Evolutionary conservation across 1,139 yeast species (phyloP).

Genomic region (Citeromyces hawaiiensis): DNA sequence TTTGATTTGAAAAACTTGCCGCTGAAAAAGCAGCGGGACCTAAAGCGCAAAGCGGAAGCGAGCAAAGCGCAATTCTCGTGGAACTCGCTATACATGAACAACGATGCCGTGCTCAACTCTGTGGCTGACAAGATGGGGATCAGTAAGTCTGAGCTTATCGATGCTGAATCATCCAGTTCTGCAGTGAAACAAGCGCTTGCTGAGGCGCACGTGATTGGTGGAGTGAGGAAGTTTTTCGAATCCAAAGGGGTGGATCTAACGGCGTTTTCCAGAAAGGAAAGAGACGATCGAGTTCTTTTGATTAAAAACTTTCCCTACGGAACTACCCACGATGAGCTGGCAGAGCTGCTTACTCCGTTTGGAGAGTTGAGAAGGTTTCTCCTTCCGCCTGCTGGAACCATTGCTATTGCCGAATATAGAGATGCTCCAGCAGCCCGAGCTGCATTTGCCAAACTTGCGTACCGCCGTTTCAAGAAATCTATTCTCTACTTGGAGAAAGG

Average conservation of each 20-base stretch:
- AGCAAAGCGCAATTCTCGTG: constrained; percentile 80
- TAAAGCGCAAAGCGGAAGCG: constrained; percentile 77
- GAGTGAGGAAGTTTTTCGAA: constrained; percentile 80
- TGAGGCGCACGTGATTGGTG: constrained; percentile 90
- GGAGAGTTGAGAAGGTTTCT: constrained; percentile 73
- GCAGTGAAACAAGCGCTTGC: constrained; percentile 98
- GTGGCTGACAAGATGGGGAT: constrained; percentile 81
- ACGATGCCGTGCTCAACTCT: constrained; percentile 83
- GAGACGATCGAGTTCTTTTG: constrained; percentile 71
- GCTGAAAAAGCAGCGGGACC: constrained; percentile 76
- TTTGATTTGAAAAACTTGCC: constrained; percentile 86
- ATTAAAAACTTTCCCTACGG: constrained; percentile 88
- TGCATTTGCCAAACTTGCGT: constrained; percentile 82
- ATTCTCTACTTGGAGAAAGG: constrained; percentile 89
- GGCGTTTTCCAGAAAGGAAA: constrained; percentile 55
- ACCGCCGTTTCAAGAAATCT: constrained; percentile 74
- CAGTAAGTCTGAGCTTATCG: constrained; percentile 68
- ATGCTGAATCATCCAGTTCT: constrained; percentile 75
- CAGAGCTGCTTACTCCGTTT: constrained; percentile 65
- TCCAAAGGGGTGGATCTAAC: constrained; percentile 73
- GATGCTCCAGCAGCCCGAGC: constrained; percentile 77
- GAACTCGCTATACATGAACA: constrained; percentile 87
- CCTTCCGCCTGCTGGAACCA: constrained; percentile 96
- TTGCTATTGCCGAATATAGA: constrained; percentile 87
- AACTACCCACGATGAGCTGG: constrained; percentile 65